phyloP scores from a whole-genome alignment of 2,329 filamentous ascomycete species.

The Hirsutella rhossiliensis region DNA sequence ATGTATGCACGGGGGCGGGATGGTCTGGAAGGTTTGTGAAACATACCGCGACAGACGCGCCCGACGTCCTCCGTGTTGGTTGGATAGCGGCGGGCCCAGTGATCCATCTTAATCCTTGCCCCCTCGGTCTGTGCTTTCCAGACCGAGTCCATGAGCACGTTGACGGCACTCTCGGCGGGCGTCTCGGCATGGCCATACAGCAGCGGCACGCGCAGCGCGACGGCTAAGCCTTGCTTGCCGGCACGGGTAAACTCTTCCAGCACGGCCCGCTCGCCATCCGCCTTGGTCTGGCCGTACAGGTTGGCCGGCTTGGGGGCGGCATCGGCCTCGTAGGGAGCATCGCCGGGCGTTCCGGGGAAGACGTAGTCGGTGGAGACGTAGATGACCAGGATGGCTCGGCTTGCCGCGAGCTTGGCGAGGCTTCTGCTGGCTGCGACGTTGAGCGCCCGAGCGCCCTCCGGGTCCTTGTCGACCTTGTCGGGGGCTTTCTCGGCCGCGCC shows the following conservation, averaged over 20 bases:
- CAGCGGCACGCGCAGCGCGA: conserved; percentile 71
- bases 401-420: conserved; percentile 54
- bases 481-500: conserved; percentile 82
- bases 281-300: conserved; percentile 53
- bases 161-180: conserved; percentile 69
- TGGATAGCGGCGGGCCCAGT: conserved; percentile 75
- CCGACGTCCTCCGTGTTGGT: conserved; percentile 84
- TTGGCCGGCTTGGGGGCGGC: conserved; percentile 60
- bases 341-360: conserved; percentile 60
- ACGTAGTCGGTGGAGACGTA: conserved; percentile 81
- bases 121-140: conserved; percentile 58
- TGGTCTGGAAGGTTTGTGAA: conserved; percentile 3
- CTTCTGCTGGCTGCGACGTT: conserved; percentile 60
- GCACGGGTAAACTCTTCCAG: conserved; percentile 44
- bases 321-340: conserved; percentile 67
- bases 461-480: conserved; percentile 73
- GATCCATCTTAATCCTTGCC: conserved; percentile 63
- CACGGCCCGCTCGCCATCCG: conserved; percentile 51
- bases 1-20: neutral
- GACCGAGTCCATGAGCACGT: conserved; percentile 64
- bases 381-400: conserved; percentile 50
- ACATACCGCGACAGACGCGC: conserved; percentile 57
- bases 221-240: conserved; percentile 39
- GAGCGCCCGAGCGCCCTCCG: conserved; percentile 57
- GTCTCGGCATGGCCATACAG: conserved; percentile 67